These are phyloP conservation scores for Saprolegnia diclina DNA, from an alignment of 352 stramenopile genomes.

Conservation along the genomic window DNA sequence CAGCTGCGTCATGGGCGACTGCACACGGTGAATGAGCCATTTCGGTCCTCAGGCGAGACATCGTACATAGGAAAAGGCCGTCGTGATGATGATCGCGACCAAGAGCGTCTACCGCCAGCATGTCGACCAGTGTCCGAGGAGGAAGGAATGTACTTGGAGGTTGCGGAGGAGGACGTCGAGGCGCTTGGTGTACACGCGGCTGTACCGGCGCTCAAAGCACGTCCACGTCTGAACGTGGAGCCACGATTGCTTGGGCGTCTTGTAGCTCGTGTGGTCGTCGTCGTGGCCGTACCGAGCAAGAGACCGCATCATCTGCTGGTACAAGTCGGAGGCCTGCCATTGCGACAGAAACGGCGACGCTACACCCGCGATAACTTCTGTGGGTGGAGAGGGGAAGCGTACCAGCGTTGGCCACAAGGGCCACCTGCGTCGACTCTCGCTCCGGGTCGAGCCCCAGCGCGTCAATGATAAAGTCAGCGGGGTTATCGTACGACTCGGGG, in stretches of 20 bases:
- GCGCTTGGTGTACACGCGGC: conserved; percentile 18
- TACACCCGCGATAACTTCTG: not conserved
- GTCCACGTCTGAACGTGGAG: conserved; percentile 27
- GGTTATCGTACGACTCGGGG: conserved; percentile 26
- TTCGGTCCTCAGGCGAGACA: not conserved
- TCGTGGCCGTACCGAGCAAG: conserved; percentile 14
- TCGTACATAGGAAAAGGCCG: conserved; percentile 23
- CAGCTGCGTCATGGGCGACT: conserved; percentile 21
- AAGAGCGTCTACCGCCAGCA: conserved; percentile 9
- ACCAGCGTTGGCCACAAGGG: not conserved
- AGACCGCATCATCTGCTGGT: not conserved
- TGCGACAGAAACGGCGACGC: conserved; percentile 19
- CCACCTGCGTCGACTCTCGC: conserved; percentile 1
- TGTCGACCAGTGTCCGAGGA: not conserved
- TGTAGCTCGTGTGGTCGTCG: not conserved
- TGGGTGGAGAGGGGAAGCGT: not conserved
- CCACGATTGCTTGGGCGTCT: conserved; percentile 23
- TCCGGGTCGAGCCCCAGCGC: conserved; percentile 24
- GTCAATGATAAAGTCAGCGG: conserved; percentile 32
- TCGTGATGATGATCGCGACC: conserved; percentile 25
- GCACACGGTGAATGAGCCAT: not conserved
- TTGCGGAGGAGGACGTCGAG: conserved; percentile 15
- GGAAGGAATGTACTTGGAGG: conserved; percentile 1
- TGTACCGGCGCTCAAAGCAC: conserved; percentile 26
- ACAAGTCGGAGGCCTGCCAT: conserved; percentile 8